A percentile compares a stretch with the other conserved stretches of the same genome.
These are phyloP conservation scores for Codiaeum variegatum DNA, from an alignment of 441 rosid genomes.

Conservation along the genomic window DNA sequence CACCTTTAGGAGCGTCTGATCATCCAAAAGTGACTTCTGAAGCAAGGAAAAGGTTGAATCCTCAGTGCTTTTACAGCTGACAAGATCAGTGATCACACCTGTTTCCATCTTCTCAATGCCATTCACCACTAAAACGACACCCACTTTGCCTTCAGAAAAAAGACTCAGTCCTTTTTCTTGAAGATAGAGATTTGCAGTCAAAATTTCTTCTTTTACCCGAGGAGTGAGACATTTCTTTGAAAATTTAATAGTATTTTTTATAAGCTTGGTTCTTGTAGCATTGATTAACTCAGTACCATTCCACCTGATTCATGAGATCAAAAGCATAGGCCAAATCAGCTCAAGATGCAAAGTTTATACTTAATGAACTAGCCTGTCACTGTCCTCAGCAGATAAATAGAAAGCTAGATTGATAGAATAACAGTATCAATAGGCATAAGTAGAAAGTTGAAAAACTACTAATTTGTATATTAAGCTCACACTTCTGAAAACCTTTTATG, in stretches of 20 bases:
- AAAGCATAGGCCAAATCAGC: conserved; percentile 14
- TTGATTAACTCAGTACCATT: conserved; percentile 37
- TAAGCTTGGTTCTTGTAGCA: conserved; percentile 31
- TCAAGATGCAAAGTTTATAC: neutral
- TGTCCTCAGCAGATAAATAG: neutral
- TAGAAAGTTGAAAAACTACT: neutral
- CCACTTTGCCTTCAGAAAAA: conserved; percentile 58
- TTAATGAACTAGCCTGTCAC: neutral
- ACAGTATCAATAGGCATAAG: neutral
- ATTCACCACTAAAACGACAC: conserved; percentile 49
- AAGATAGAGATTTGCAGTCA: conserved; percentile 32
- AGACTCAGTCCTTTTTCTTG: conserved; percentile 50
- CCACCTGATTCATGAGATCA: conserved; percentile 52
- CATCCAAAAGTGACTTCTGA: conserved; percentile 39
- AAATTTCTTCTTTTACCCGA: conserved; percentile 34
- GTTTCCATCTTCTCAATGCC: conserved; percentile 28
- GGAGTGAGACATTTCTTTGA: conserved; percentile 37
- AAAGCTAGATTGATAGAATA: neutral
- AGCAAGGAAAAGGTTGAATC: conserved; percentile 31
- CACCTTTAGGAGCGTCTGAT: conserved; percentile 58
- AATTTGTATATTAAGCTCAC: neutral
- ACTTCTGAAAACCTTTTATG: neutral
- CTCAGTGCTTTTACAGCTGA: conserved; percentile 25
- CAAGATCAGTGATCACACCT: conserved; percentile 22
- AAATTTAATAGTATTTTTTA: conserved; percentile 39